These are phyloP conservation scores for Avena atlantica DNA, from an alignment of 176 grass and related monocot genomes.

Conservation along the genomic window DNA sequence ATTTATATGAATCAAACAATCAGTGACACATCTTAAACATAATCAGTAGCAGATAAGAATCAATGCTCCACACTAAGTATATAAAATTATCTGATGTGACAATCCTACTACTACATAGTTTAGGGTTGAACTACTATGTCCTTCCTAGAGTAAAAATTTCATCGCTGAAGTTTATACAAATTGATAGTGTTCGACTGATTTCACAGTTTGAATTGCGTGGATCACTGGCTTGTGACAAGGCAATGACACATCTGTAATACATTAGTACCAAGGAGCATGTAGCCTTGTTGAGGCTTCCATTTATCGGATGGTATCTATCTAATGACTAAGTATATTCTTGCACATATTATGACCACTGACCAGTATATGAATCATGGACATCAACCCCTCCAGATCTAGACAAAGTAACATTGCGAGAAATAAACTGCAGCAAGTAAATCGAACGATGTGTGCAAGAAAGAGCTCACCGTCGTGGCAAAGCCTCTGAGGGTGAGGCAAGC, in stretches of 20 bases:
- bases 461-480: conserved; percentile 38
- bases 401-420: conserved; percentile 11
- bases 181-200: neutral
- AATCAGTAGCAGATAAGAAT: conserved; percentile 28
- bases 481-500: conserved; percentile 52
- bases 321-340: neutral
- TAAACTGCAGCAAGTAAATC: neutral
- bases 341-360: neutral
- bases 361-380: neutral
- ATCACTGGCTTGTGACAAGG: neutral
- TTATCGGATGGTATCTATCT: conserved; percentile 4
- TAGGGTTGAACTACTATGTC: neutral
- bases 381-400: conserved; percentile 12
- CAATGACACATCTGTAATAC: conserved; percentile 8
- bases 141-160: conserved; percentile 26
- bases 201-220: neutral
- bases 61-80: conserved; percentile 6
- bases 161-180: neutral
- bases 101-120: neutral
- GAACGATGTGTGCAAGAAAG: conserved; percentile 21
- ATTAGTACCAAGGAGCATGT: neutral
- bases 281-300: neutral
- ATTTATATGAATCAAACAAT: conserved; percentile 7
- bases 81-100: neutral
- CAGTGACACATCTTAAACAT: conserved; percentile 1